A percentile compares a stretch with the other conserved stretches of the same genome.
Evolutionary conservation across 1,284 basidiomycete species (phyloP).

Genomic region (Fomitopsis palustris): DNA sequence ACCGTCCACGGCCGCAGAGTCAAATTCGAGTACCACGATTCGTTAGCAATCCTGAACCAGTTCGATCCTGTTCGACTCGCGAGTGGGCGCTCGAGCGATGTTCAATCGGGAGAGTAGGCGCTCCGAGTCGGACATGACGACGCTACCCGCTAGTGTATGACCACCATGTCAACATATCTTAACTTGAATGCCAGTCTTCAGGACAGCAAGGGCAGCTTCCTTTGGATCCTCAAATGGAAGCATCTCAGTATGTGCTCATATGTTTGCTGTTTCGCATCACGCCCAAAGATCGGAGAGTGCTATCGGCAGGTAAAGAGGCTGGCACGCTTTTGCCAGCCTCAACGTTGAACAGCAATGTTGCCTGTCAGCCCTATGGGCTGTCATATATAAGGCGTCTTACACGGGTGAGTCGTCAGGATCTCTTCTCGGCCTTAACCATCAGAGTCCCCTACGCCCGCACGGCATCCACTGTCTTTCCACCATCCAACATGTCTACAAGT

Average conservation of each 20-base stretch:
- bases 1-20: background rate
- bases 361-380: background rate
- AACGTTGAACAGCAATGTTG: background rate
- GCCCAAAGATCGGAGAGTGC: background rate
- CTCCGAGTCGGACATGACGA: no score
- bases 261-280: background rate
- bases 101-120: no score
- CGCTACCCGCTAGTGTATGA: no score
- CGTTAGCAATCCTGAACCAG: background rate
- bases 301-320: background rate
- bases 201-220: no score
- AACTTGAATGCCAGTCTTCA: no score
- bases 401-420: background rate
- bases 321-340: background rate
- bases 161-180: no score
- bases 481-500: slow-evolving; percentile 8
- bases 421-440: background rate
- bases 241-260: background rate
- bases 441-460: slow-evolving; percentile 18
- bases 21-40: background rate
- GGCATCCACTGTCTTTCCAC: slow-evolving; percentile 15
- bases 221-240: no score
- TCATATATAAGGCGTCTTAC: background rate
- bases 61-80: background rate
- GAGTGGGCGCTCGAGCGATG: background rate